Evolutionary conservation across 805 yeast genomes (phyloP), one percentile per base, ranked within the genome.

Genomic region (Wickerhamomyces silvicola): DNA sequence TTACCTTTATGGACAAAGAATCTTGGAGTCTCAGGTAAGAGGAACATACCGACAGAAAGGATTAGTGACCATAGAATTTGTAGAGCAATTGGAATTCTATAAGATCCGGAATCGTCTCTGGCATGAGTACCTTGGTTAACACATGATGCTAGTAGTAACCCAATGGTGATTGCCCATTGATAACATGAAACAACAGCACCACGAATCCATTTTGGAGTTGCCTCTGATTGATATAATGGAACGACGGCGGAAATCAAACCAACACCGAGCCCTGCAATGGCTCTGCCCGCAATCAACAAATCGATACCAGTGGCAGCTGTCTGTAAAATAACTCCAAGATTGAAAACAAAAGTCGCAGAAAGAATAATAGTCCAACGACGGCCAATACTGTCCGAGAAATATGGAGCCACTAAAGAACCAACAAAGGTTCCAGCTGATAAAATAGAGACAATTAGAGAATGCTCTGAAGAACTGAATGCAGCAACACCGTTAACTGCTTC

Each of bases 21-120:
- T 46, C 94, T 66, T 25, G 94, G 92, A 27, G 81, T 68, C 50
- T 83, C 94, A 18, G 92, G 87, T 24, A 83, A 61, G 43, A 76
- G 65, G 40, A 74, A 54, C 66, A 83, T 67, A 30, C 90, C 90
- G 25, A 53, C 43, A 36, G 70, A 67, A 35, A 84, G 61, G 32
- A 78, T 56, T 5, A 72, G 39, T 11, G 84, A 77, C 79, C 87
- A 84, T 9, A 74, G 49, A 46, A 80, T 68, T 59, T 81, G 87
- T 22, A 82, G 46, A 11, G 77, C 84, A 43, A 81, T 66, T 20
- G 92, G 92, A 31, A 82, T 72, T 49, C 90, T 66, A 64, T 78
- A 83, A 16, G 83, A 68, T 8, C 75, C 79, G 18, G 72, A 57
- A 45, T 66, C 68, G 19, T 57, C 47, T 42, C 73, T 58, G 41